Evolutionary conservation across 495 filamentous ascomycete genomes (phyloP).

Genomic region (Neurospora tetraspora): DNA sequence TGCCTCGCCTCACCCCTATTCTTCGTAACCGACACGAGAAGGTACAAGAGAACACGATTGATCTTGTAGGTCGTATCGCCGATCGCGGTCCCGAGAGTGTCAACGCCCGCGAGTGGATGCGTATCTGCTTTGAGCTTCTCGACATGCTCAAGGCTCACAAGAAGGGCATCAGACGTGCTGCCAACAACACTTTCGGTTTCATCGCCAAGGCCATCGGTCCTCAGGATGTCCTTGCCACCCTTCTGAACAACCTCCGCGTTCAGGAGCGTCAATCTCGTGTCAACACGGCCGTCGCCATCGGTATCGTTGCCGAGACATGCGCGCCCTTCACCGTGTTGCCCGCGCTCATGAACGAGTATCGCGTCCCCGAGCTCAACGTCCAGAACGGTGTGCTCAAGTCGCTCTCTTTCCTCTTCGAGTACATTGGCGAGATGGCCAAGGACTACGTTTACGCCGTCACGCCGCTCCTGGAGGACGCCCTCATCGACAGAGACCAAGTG

Average conservation of each 20-base stretch:
- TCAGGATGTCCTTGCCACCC: slow-evolving; percentile 89
- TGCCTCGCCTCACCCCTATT: slow-evolving; percentile 92
- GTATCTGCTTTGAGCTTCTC: slow-evolving; percentile 96
- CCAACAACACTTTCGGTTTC: slow-evolving; percentile 99
- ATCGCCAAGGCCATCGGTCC: slow-evolving; percentile 99
- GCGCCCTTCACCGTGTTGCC: slow-evolving; percentile 98
- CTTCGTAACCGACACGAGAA: slow-evolving; percentile 98
- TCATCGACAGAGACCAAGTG: slow-evolving; percentile 97
- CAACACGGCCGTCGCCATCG: slow-evolving; percentile 96
- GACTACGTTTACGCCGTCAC: slow-evolving; percentile 99
- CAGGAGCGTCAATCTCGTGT: slow-evolving; percentile 97
- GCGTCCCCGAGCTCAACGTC: slow-evolving; percentile 95
- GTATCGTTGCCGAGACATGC: slow-evolving; percentile 99
- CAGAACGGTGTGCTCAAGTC: slow-evolving; percentile 98
- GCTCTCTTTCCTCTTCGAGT: slow-evolving; percentile 95
- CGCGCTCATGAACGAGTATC: slow-evolving; percentile 98
- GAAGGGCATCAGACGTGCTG: slow-evolving; percentile 95
- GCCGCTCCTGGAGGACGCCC: slow-evolving; percentile 92
- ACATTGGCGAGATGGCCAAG: slow-evolving; percentile 99
- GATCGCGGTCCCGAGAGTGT: slow-evolving; percentile 94
- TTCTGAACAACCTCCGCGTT: slow-evolving; percentile 93
- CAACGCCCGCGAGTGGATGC: slow-evolving; percentile 98
- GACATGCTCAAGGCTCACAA: slow-evolving; percentile 99
- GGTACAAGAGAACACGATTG: slow-evolving; percentile 99
- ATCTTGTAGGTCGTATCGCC: slow-evolving; percentile 95